phyloP scores from a whole-genome alignment of 2,329 filamentous ascomycete species.

The Albophoma yamanashiensis region DNA sequence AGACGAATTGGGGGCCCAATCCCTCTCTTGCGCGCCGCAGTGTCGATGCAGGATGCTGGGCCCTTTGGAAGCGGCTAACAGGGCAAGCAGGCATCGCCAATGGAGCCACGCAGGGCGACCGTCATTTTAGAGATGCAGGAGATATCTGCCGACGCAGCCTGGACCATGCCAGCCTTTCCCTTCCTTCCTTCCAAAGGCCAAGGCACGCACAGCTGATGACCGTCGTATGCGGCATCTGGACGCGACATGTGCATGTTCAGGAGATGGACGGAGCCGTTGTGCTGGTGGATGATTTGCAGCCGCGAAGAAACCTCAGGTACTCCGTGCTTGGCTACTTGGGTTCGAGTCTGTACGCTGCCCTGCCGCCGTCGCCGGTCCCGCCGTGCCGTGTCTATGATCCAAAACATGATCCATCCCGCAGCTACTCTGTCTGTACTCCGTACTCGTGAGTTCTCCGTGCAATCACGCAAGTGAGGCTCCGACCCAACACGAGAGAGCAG shows the following conservation, averaged over 20 bases:
- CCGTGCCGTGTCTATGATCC: neutral
- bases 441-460: neutral
- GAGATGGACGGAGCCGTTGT: neutral
- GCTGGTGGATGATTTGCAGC: neutral
- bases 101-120: slow-evolving; percentile 3
- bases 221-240: neutral
- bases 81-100: slow-evolving; percentile 1
- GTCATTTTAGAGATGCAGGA: neutral
- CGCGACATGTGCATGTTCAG: neutral
- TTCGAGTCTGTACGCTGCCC: neutral
- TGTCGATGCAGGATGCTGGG: neutral
- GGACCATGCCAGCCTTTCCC: neutral
- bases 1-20: neutral
- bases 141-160: neutral
- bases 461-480: neutral
- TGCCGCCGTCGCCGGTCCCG: neutral
- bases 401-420: neutral
- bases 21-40: neutral
- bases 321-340: too few species aligned
- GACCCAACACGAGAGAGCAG: neutral
- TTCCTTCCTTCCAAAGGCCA: neutral
- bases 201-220: neutral
- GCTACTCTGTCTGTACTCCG: too few species aligned
- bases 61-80: slow-evolving; percentile 1
- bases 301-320: too few species aligned